A percentile compares a stretch with the other conserved stretches of the same genome.
Evolutionary conservation across 257 asterid genomes (phyloP).

Genomic region (Nicotiana benthamiana): DNA sequence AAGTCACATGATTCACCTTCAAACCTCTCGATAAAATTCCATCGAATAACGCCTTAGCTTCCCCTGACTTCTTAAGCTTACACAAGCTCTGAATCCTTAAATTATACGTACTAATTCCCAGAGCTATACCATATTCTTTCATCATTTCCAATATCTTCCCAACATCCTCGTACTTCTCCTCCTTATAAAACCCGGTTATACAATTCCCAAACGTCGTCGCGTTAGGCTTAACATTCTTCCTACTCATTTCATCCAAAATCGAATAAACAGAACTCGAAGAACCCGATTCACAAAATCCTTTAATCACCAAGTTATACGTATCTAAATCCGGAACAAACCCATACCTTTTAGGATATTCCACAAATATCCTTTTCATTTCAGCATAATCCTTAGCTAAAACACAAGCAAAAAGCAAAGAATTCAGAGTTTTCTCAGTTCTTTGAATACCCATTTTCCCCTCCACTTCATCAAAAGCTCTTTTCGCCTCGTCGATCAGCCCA

Average conservation of each 20-base stretch:
- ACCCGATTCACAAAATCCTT: conserved; percentile 66
- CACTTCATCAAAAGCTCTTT: conserved; percentile 60
- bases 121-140: conserved; percentile 34
- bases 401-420: conserved; percentile 62
- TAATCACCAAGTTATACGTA: conserved; percentile 55
- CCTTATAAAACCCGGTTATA: conserved; percentile 59
- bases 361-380: conserved; percentile 53
- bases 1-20: conserved; percentile 50
- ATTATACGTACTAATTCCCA: conserved; percentile 50
- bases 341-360: conserved; percentile 51
- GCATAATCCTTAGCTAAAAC: conserved; percentile 44
- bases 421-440: conserved; percentile 46
- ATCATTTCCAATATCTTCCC: conserved; percentile 59
- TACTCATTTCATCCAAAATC: conserved; percentile 67
- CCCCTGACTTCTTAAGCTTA: conserved; percentile 50
- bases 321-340: conserved; percentile 54
- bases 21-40: conserved; percentile 47
- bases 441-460: conserved; percentile 36
- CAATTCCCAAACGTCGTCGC: conserved; percentile 41
- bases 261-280: conserved; percentile 46
- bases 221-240: conserved; percentile 48
- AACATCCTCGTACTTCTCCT: conserved; percentile 53
- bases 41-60: conserved; percentile 70
- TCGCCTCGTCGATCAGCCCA: conserved; percentile 49
- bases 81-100: conserved; percentile 68